Base-by-base conservation (phyloP, 495 filamentous ascomycete species). In the Aspergillus wentii region DNA sequence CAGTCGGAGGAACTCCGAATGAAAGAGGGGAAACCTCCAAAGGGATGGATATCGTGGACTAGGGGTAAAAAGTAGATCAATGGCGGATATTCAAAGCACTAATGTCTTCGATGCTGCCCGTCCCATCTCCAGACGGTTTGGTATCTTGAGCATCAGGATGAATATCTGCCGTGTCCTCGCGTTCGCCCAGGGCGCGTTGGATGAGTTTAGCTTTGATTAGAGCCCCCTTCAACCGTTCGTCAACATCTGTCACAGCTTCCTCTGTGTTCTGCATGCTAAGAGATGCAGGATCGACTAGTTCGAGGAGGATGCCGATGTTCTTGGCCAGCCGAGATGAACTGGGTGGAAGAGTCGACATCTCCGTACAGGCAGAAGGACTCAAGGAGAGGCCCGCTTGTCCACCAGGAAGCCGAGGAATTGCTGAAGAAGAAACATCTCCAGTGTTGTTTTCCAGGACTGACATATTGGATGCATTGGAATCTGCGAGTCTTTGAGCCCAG, bases 211-310 rank as follows among this genome's bases (percentile, higher is more conserved):
- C 72, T 53, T 91, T 91, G n/a, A 80, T 78, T 35, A 80, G 66
- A 8, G 88, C 89, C 45, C 83, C 75, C 62, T 84, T 88, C 35
- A 92, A 46, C 22, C 89, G 71, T 55, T 92, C 86, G 46, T 96
- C 88, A 43, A 89, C 85, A 49, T 91, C 86, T 17, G 81, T 79
- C 14, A 95, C 85, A 4, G 84, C 79, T 30, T 90, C 87, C 47
- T 95, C 89, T 1, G 73, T 82, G 51, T 96, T 96, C 32, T 78
- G 66, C 20, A 79, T 86, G 5, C 80, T 79, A 8, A 95, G 56
- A 11, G 78, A 90, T n/a, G 77, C 79, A 0, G 85, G 81, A 43
- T 94, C 88, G 1, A 82, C 75, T n/a, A 95, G 62, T 29, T 81
- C 84, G 39, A 84, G 73, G 4, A 95, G 71, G 3, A 78, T 74